Conservation (phyloP, 2,329 filamentous ascomycete species). For the Myriosclerotinia curreyana region DNA sequence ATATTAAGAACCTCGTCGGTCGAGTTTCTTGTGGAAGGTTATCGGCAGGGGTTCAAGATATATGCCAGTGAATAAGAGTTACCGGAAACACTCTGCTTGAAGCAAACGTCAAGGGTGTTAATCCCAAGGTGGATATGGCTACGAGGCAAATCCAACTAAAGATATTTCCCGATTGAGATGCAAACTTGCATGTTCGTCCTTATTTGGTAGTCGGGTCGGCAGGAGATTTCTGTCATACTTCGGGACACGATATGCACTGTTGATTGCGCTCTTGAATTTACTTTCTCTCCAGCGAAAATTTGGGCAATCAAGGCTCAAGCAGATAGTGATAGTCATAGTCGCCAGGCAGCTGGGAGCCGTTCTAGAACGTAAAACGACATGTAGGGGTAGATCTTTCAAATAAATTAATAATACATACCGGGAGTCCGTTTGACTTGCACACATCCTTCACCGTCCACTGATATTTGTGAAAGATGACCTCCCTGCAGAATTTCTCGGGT, state of each 20-base stretch:
- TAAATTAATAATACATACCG: constrained; percentile 37
- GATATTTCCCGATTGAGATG: constrained; percentile 21
- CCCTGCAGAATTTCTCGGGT: constrained; percentile 29
- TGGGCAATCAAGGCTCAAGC: background rate
- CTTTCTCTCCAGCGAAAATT: background rate
- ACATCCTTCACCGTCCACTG: constrained; percentile 20
- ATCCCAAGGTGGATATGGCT: constrained; percentile 20
- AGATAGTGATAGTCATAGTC: background rate
- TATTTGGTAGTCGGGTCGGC: constrained; percentile 13
- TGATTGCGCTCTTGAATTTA: constrained; percentile 24
- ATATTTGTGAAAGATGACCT: constrained; percentile 22
- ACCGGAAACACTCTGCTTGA: constrained; percentile 14
- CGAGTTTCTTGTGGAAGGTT: constrained; percentile 8
- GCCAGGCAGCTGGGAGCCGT: constrained; percentile 33
- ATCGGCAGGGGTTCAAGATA: constrained; percentile 9
- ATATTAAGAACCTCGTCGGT: background rate
- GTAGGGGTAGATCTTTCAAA: constrained; percentile 29
- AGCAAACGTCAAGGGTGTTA: constrained; percentile 13
- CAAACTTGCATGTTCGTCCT: constrained; percentile 13
- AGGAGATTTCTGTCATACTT: constrained; percentile 19
- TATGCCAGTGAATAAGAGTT: constrained; percentile 11
- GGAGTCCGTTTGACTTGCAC: constrained; percentile 28
- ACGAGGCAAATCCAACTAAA: constrained; percentile 19
- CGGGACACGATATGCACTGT: constrained; percentile 36
- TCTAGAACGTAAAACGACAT: constrained; percentile 21